Conservation (phyloP, 495 filamentous ascomycete genomes). For the Chaetomium tenue region DNA sequence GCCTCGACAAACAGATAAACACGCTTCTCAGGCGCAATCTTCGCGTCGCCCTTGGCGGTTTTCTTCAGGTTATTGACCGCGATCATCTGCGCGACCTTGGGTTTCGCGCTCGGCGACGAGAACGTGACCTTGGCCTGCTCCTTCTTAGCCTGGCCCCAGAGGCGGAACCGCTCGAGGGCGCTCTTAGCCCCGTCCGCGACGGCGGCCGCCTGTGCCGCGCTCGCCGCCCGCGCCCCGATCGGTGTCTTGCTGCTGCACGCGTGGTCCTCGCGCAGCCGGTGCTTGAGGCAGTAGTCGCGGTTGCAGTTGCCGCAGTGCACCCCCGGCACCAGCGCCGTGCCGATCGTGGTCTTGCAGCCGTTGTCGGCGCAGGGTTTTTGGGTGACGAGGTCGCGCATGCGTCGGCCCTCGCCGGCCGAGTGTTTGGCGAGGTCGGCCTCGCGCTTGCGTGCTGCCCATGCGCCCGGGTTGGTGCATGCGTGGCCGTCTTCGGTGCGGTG, state of each 20-base stretch:
- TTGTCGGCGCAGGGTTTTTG: slow-evolving; percentile 64
- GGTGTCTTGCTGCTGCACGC: slow-evolving; percentile 69
- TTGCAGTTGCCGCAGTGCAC: slow-evolving; percentile 81
- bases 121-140: slow-evolving; percentile 38
- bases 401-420: slow-evolving; percentile 46
- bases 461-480: slow-evolving; percentile 74
- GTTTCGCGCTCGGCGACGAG: slow-evolving; percentile 47
- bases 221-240: slow-evolving; percentile 56
- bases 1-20: slow-evolving; percentile 86
- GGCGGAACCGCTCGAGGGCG: slow-evolving; percentile 65
- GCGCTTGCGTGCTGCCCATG: slow-evolving; percentile 73
- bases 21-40: slow-evolving; percentile 72
- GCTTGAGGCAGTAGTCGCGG: slow-evolving; percentile 85
- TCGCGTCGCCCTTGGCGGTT: slow-evolving; percentile 82
- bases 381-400: slow-evolving; percentile 44
- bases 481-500: slow-evolving; percentile 87
- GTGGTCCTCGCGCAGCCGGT: slow-evolving; percentile 84
- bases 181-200: slow-evolving; percentile 59
- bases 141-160: slow-evolving; percentile 52
- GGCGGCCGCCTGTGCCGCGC: slow-evolving; percentile 36
- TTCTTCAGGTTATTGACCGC: slow-evolving; percentile 75
- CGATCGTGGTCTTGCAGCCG: slow-evolving; percentile 79
- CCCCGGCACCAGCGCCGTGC: slow-evolving; percentile 71
- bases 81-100: slow-evolving; percentile 59
- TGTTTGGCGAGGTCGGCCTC: slow-evolving; percentile 52